Base-by-base conservation (phyloP, 768 basidiomycete genomes). In the Trametopsis cervina region DNA sequence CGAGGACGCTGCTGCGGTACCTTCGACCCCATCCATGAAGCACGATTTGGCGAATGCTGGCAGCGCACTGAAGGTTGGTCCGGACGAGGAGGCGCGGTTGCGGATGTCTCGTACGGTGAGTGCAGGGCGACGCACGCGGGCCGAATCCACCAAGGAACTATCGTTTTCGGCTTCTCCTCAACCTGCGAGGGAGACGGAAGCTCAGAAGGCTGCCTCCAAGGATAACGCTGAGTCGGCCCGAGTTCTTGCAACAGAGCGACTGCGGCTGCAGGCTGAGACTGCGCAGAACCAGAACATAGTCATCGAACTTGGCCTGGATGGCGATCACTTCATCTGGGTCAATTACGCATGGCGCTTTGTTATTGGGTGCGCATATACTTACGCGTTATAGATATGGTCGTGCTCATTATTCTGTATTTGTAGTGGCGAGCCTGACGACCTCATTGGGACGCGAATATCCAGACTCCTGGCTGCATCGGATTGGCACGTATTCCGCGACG, bases 201-300 rank as follows among this genome's bases (percentile, higher is more conserved):
- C 29, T 33, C 55, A 54, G 33, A 52, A 53, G 51, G 59, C 60
- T 25, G 47, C 54, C 4, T 68, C 74, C 33, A 80, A 79, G 56
- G 80, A 83, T 44, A 75, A 74, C 40, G 74, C 70, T 20, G 87
- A 89, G 59, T 89, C 87, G 46, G 86, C 86, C 42, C 81, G 90
- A 29, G 77, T 87, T n/a, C 73, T 89, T 49, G 88, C 89, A 12
- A 90, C 88, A 0, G 92, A 97, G 62, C 85, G 92, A 26, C 67
- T 98, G 24, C 80, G 87, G 35, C 68, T 90, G 27, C 86, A 95
- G 59, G 96, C 93, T 7, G 96, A 98, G 65, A 89, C 88, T 1
- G 92, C 94, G 5, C 91, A 95, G 68, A 90, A 85, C 61, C 89
- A 91, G 64, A 98, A 96, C 58, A 89, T 98, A 46, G 90, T 99